Evolutionary conservation across 116 monocot genomes (phyloP), one percentile per base, ranked within the genome.

Genomic region (Papilionanthe hybrid): DNA sequence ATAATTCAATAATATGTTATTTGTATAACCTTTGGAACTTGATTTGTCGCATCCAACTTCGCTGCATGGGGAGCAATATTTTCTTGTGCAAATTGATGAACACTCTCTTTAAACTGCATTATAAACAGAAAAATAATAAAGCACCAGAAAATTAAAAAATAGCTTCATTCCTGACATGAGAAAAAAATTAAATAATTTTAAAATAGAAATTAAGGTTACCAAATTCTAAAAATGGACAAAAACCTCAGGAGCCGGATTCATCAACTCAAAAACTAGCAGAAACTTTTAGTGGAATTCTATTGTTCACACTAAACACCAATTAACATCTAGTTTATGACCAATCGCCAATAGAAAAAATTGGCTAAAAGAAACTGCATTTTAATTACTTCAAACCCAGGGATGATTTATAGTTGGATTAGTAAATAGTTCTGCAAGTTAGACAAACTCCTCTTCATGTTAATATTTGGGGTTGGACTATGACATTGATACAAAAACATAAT

Each of bases 61-160:
- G 89, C 89, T 5, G 96, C 96, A 86, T 96, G 94, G 5, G 96
- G 96, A 28, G 96, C 94, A 55, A 96, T 94, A 78, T 78, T 84
- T 84, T 94, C 93, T 86, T 89, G 87, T 32, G 96, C 96, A 79
- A 96, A 96, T 45, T 92, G 92, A 73, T 82, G 75, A 55, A 96
- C 92, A 65, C 96, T 96, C 49, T 92, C 92, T 81, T 96, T 96
- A 80, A 96, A 96, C 96, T 96, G 79, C 79, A 77, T 17, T 69
- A 69, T 1, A 69, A 69, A 69, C 30, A 69, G 6, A 69, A 69
- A 68, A 37, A 22, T n/a, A 69, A 25, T 37, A 69, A 32, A 69
- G 32, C 10, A 37, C 69, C 69, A 69, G 37, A 69, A 69, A 63
- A 69, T 30, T 32, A 69, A 17, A 4, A 37, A 69, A 69, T 69